Conservation (phyloP, 768 basidiomycete genomes). For the Melanogaster broomeanus region DNA sequence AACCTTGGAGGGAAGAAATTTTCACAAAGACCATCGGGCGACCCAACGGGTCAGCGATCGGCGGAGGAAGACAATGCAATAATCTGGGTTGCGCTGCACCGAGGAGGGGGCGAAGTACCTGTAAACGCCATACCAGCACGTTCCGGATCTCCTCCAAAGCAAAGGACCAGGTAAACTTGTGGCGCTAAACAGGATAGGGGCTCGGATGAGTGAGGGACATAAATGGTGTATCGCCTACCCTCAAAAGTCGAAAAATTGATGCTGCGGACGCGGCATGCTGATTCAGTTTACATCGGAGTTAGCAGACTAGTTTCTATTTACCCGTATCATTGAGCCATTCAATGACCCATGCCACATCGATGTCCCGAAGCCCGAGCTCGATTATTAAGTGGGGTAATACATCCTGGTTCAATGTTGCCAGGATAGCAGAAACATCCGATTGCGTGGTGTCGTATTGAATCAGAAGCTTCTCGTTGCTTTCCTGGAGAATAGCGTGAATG, state of each 20-base stretch:
- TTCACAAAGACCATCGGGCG: slow-evolving; percentile 64
- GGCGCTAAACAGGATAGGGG: slow-evolving; percentile 45
- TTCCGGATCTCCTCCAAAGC: slow-evolving; percentile 59
- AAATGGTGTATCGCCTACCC: slow-evolving; percentile 43
- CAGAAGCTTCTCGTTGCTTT: slow-evolving; percentile 49
- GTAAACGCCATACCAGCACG: slow-evolving; percentile 56
- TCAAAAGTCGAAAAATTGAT: slow-evolving; percentile 60
- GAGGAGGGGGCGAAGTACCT: slow-evolving; percentile 40
- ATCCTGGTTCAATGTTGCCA: slow-evolving; percentile 52
- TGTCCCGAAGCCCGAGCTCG: slow-evolving; percentile 53
- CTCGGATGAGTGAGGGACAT: slow-evolving; percentile 7
- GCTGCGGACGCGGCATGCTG: slow-evolving; percentile 29
- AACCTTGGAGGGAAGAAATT: slow-evolving; percentile 42
- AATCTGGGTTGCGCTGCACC: slow-evolving; percentile 28
- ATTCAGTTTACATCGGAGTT: neutral
- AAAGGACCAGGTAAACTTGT: slow-evolving; percentile 65
- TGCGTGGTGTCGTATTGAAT: slow-evolving; percentile 52
- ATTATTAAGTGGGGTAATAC: slow-evolving; percentile 61
- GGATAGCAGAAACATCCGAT: slow-evolving; percentile 47
- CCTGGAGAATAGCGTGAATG: slow-evolving; percentile 42
- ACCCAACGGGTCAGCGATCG: slow-evolving; percentile 59
- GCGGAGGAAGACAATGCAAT: slow-evolving; percentile 56
- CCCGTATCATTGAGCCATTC: slow-evolving; percentile 70
- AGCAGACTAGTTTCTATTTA: slow-evolving; percentile 39
- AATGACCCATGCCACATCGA: slow-evolving; percentile 50